Conservation (phyloP, 345 rosid species). For the Microcos paniculata region DNA sequence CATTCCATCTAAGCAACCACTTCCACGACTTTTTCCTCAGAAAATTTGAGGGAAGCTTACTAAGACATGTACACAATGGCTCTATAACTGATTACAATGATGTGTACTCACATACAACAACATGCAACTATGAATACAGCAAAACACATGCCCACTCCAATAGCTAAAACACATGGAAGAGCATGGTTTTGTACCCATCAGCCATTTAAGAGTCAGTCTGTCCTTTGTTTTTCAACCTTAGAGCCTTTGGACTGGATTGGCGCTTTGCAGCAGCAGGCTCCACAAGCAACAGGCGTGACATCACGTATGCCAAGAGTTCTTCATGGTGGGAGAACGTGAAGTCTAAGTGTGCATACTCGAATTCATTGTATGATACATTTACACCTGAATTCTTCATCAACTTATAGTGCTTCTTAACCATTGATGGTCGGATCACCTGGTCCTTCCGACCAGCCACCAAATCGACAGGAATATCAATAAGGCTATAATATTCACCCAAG, state of each 20-base stretch:
- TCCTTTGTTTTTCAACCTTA: slow-evolving; percentile 43
- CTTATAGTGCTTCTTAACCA: slow-evolving; percentile 79
- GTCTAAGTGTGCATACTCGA: slow-evolving; percentile 92
- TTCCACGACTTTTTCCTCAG: neutral
- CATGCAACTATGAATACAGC: slow-evolving; percentile 16
- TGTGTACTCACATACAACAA: slow-evolving; percentile 21
- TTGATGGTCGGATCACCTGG: slow-evolving; percentile 72
- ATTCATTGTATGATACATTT: slow-evolving; percentile 67
- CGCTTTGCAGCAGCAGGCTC: slow-evolving; percentile 37
- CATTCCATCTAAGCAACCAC: too few relatives aligned
- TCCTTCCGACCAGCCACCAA: slow-evolving; percentile 87
- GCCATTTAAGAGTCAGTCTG: neutral
- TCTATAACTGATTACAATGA: slow-evolving; percentile 6
- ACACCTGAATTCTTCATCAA: slow-evolving; percentile 71
- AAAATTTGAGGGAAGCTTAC: neutral
- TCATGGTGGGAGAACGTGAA: slow-evolving; percentile 91
- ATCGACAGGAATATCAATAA: slow-evolving; percentile 76
- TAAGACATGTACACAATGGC: neutral
- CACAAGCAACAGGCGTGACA: slow-evolving; percentile 74
- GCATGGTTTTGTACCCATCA: slow-evolving; percentile 2
- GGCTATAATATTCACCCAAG: slow-evolving; percentile 64
- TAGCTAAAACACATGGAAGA: slow-evolving; percentile 7
- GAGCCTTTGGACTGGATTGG: slow-evolving; percentile 34
- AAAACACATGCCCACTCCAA: slow-evolving; percentile 19
- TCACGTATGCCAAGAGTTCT: slow-evolving; percentile 74